phyloP scores from a whole-genome alignment of 164 flowering plant species.

The Malania oleifera region DNA sequence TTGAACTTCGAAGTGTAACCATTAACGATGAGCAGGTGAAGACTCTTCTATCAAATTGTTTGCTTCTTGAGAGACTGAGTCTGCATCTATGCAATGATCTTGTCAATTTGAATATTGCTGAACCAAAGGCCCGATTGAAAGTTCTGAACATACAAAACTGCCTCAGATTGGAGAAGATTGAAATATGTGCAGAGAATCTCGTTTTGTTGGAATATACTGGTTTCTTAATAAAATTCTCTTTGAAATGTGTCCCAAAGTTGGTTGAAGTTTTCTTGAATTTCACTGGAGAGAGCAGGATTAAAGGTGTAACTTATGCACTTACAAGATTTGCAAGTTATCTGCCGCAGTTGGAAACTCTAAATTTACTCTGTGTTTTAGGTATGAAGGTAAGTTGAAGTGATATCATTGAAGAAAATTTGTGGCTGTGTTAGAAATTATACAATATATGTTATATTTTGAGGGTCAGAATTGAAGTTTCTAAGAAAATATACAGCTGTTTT shows the following conservation, averaged over 20 bases:
- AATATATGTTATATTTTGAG: too few relatives aligned
- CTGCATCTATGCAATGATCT: slow-evolving; percentile 7
- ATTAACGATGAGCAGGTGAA: slow-evolving; percentile 12
- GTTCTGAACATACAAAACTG: slow-evolving; percentile 5
- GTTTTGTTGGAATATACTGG: slow-evolving; percentile 11
- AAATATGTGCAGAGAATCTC: slow-evolving; percentile 8
- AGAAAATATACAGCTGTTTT: too few relatives aligned
- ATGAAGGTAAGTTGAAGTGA: slow-evolving; percentile 2
- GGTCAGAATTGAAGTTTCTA: too few relatives aligned
- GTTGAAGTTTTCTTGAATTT: slow-evolving; percentile 8
- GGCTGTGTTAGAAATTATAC: too few relatives aligned
- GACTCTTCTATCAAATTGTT: slow-evolving; percentile 5
- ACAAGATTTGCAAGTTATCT: slow-evolving; percentile 5
- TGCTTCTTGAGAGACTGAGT: slow-evolving; percentile 3
- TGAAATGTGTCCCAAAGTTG: slow-evolving; percentile 11
- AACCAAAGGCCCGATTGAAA: slow-evolving; percentile 2
- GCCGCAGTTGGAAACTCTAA: slow-evolving; percentile 14
- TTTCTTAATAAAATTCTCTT: neutral
- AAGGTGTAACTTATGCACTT: slow-evolving; percentile 13
- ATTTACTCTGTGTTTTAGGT: neutral
- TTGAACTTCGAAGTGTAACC: slow-evolving; percentile 5
- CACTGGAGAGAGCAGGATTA: neutral
- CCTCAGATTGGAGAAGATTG: slow-evolving; percentile 5
- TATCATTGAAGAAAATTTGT: too few relatives aligned
- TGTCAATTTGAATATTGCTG: slow-evolving; percentile 4